Base-by-base conservation (phyloP, 352 stramenopile species). In the Phytophthora niederhauseri region DNA sequence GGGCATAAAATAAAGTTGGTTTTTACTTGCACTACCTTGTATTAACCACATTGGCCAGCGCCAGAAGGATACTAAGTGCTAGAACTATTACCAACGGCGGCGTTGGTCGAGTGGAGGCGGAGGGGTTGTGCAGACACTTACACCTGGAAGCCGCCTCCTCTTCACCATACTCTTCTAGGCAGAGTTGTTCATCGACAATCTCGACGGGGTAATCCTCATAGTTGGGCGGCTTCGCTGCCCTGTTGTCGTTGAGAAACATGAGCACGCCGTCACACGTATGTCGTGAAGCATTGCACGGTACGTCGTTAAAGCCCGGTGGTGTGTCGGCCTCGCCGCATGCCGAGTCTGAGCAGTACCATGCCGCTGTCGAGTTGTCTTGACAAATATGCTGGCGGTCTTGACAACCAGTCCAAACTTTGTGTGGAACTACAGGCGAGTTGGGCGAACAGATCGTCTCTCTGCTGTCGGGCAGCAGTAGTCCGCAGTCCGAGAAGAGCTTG, bases 211-310 rank as follows among this genome's bases (percentile, higher is more conserved):
- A 87, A 12, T 80, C 63, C 64, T 94, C 82, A 63, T 82, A 92
- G 61, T 88, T 84, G 8, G 81, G 80, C n/a, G 87, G 87, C 62
- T 94, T 94, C 6, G 83, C 87, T 0, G 78, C 84, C 0, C 84
- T 78, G 51, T 93, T 91, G 56, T 95, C 85, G 72, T 95, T 92
- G 17, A 95, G 71, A 61, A 93, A 85, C 77, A 83, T 83, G 53
- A 92, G 70, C 36, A 72, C 70, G 52, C 82, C 82, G 49, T 72
- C 68, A 61, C 87, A 95, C 1, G 85, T 95, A 57, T 78, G 66
- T 20, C 79, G 61, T 3, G 76, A 74, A 1, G 63, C 31, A 28
- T 90, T 87, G 62, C 87, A 95, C 17, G 83, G 85, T 17, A 67
- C 73, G 57, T 91, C 73, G 19, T 81, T 78, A 67, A 95, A 93